phyloP scores from a whole-genome alignment of 768 basidiomycete genomes.

The Podaxis sp. region DNA sequence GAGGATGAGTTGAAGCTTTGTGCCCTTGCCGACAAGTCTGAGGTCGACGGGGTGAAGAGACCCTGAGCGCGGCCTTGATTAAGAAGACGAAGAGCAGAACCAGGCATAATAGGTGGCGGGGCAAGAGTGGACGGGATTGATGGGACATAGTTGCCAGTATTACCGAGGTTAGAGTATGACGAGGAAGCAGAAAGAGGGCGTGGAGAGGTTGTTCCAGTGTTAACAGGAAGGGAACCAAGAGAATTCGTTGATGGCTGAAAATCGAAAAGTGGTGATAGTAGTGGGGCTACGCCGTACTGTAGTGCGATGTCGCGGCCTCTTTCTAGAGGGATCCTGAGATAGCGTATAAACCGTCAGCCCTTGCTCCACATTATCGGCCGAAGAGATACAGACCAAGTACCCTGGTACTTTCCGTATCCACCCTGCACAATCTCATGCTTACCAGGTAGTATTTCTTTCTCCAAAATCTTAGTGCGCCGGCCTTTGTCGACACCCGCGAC shows the following conservation, averaged over 20 bases:
- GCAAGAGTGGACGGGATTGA: slow-evolving; percentile 54
- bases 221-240: slow-evolving; percentile 61
- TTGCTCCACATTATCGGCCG: slow-evolving; percentile 12
- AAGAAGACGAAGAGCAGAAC: slow-evolving; percentile 76
- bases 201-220: slow-evolving; percentile 46
- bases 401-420: slow-evolving; percentile 98
- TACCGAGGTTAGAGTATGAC: slow-evolving; percentile 55
- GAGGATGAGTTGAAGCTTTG: slow-evolving; percentile 51
- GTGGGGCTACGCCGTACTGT: slow-evolving; percentile 86
- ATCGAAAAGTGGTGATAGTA: slow-evolving; percentile 90
- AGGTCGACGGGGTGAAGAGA: slow-evolving; percentile 81
- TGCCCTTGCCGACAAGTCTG: slow-evolving; percentile 44
- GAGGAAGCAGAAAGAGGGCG: slow-evolving; percentile 67
- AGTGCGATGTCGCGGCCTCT: slow-evolving; percentile 89
- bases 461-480: slow-evolving; percentile 89
- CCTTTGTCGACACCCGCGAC: slow-evolving; percentile 98
- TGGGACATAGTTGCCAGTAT: slow-evolving; percentile 39
- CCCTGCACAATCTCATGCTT: slow-evolving; percentile 99
- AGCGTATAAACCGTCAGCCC: slow-evolving; percentile 9
- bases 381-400: slow-evolving; percentile 74
- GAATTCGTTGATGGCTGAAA: slow-evolving; percentile 77
- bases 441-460: slow-evolving; percentile 94
- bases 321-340: slow-evolving; percentile 87
- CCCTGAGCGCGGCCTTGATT: slow-evolving; percentile 86
- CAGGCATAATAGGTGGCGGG: slow-evolving; percentile 84